A percentile compares a stretch with the other conserved stretches of the same genome.
phyloP scores from a whole-genome alignment of 2,329 filamentous ascomycete species.

The Hirsutella rhossiliensis region DNA sequence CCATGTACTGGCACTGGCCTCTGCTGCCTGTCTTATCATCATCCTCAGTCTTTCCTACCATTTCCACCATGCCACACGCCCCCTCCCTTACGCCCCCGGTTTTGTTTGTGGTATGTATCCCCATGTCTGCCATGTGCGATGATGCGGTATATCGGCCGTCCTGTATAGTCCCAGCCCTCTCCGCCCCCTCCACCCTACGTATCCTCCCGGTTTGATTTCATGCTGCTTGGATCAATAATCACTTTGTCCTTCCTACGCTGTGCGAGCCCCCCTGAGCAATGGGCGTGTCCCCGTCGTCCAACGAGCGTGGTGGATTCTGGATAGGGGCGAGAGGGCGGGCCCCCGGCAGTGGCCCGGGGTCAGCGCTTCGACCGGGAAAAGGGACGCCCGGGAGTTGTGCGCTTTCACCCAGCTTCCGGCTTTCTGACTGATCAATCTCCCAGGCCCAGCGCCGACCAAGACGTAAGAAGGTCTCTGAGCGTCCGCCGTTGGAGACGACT shows the following conservation, averaged over 20 bases:
- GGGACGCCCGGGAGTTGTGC: neutral
- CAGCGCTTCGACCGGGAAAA: constrained; percentile 2
- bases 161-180: neutral
- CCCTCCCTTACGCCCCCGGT: neutral
- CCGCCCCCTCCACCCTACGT: neutral
- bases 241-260: too few relatives aligned
- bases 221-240: neutral
- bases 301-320: neutral
- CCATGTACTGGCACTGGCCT: neutral
- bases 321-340: neutral
- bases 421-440: constrained; percentile 1
- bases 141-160: neutral
- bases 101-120: neutral
- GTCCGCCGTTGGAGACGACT: neutral
- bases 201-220: neutral
- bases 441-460: constrained; percentile 1
- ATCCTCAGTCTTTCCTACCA: neutral
- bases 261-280: neutral
- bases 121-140: neutral
- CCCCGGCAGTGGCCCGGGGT: neutral
- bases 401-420: neutral
- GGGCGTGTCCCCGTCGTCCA: neutral
- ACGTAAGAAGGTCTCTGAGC: neutral
- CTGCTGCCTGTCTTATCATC: neutral
- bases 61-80: neutral